Base-by-base conservation (phyloP, 1,284 basidiomycete species). In the Heterobasidion parviporum region DNA sequence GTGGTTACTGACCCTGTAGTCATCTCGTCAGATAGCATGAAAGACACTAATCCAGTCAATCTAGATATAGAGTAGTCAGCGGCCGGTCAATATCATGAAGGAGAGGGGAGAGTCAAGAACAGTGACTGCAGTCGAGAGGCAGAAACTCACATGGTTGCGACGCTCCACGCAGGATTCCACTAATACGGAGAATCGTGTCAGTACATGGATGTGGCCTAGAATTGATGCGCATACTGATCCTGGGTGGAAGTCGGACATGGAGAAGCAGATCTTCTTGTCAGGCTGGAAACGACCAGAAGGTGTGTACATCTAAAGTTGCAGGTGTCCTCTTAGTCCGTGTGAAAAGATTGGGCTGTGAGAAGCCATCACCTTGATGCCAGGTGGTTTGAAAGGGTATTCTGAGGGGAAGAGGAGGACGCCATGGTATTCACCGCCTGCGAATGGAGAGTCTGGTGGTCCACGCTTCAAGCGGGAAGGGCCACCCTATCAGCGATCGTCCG, bases 1-100 rank as follows among this genome's bases (percentile, higher is more conserved):
- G 90, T 87, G 15, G 82, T 90, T 48, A 96, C 84, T 1, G 90
- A 92, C 10, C 94, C 94, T 0, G 94, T 95, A 0, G 94, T 98
- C 82, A 97, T 94, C 75, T 98, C 94, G 64, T 98, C 93, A 2
- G 91, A 88, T 54, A 95, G 81, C 95, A 97, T 97, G 74, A 98
- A 98, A 6, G 92, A 94, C 47, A 97, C 76, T 20, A 98, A 78
- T 35, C 94, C 94, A n/a, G 94, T 96, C 61, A 97, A 80, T 71
- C 93, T 95, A 63, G 61, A 66, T 44, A 97, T 97, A 74, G 98
- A 97, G 94, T 94, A n/a, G 94, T 96, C 61, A 97, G 80, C 71
- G 93, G 94, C 63, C 36, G 50, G 50, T 50, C 18, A 18, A 38
- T 15, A 35, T 14, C 15, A 35, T 35, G 12, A 16, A 38, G 6